Conservation (phyloP, 768 basidiomycete species). For the Hypholoma fasciculare region DNA sequence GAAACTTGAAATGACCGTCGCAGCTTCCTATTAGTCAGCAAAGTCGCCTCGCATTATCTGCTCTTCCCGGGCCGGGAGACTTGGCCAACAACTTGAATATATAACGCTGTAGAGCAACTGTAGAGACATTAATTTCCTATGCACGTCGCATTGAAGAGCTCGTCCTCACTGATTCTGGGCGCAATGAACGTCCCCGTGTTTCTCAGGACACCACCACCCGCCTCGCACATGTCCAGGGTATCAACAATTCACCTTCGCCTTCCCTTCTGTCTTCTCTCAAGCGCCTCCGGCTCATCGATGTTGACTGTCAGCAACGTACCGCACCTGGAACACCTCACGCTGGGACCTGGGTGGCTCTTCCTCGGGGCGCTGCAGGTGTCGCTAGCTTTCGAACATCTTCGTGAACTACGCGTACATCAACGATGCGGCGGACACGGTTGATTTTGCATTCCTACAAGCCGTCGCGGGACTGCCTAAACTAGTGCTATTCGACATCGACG, state of each 20-base stretch:
- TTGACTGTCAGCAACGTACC: background rate
- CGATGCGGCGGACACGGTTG: background rate
- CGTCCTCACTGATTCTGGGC: background rate
- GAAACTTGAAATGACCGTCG: no score
- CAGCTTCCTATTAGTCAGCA: no score
- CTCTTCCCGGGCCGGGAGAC: no score
- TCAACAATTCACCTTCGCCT: background rate
- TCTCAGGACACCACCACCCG: background rate
- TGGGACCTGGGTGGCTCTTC: background rate
- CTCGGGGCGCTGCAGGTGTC: background rate
- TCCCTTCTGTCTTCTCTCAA: conserved; percentile 1
- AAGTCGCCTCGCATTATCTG: no score
- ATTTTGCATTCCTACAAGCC: background rate
- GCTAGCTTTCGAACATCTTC: background rate
- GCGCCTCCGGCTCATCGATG: background rate
- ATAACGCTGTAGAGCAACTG: no score
- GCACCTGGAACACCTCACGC: background rate
- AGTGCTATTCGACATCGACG: background rate
- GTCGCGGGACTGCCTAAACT: background rate
- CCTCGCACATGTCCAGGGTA: background rate
- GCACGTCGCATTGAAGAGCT: background rate
- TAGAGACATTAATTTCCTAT: background rate
- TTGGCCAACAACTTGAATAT: no score
- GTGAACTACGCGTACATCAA: background rate
- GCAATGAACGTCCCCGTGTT: background rate